Base-by-base conservation (phyloP, 1,284 basidiomycete species). In the Thecaphora thlaspeos region DNA sequence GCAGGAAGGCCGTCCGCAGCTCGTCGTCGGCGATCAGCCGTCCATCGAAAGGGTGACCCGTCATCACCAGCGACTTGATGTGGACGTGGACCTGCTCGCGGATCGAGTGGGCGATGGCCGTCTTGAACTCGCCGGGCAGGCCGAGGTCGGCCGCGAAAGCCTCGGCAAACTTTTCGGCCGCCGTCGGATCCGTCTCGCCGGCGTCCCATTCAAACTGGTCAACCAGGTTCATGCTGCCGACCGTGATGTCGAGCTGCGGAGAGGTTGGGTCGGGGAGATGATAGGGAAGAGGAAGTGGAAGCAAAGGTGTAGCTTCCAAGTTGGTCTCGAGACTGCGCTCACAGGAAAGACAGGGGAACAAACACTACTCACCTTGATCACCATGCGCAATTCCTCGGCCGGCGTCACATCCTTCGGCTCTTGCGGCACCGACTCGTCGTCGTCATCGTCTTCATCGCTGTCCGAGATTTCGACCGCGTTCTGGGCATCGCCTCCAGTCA, bases 191-290 rank as follows among this genome's bases (percentile, higher is more conserved):
- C 63, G 88, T 88, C 46, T 62, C 61, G 71, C 88, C 87, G 41
- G 97, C 81, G 79, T 98, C 94, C 95, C 95, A 99, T 78, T 99
- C 95, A 75, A 99, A 95, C 73, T 93, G 90, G 80, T 99, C 95
- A 48, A 92, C 88, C 24, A 99, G 84, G 78, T 95, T 93, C 81
- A 93, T 87, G 18, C 87, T 87, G 28, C 92, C 93, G 48, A 93
- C 88, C 46, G 92, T 91, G 78, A 99, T 91, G 79, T 99, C 95
- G 59, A 99, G 84, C 89, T 93, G 65, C n/a, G n/a, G n/a, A n/a
- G n/a, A n/a, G n/a, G n/a, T n/a, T n/a, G n/a, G n/a, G n/a, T n/a
- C n/a, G n/a, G n/a, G n/a, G n/a, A n/a, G n/a, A n/a, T n/a, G n/a
- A n/a, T n/a, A n/a, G n/a, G n/a, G n/a, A n/a, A n/a, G n/a, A n/a